phyloP scores from a whole-genome alignment of 2,329 filamentous ascomycete genomes.

The Claviceps humidiphila region DNA sequence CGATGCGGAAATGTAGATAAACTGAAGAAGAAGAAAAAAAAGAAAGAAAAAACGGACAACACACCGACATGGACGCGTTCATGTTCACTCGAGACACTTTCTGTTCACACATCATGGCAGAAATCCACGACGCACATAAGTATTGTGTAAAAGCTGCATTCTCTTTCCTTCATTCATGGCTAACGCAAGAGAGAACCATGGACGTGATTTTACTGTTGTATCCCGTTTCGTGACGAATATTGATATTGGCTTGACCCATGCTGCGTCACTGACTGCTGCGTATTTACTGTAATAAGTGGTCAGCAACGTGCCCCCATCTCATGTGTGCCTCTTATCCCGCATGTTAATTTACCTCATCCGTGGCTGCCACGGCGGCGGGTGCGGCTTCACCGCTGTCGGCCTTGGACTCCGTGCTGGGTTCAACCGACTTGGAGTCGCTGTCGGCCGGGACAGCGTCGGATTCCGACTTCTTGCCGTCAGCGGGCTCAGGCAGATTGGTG shows the following conservation, averaged over 20 bases:
- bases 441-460: slow-evolving; percentile 27
- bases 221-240: neutral
- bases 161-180: neutral
- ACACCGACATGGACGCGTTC: neutral
- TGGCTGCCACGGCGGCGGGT: neutral
- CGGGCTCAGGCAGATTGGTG: neutral
- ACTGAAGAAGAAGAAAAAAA: neutral
- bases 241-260: no score
- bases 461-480: slow-evolving; percentile 14
- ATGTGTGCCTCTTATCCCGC: neutral
- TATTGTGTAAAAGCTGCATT: neutral
- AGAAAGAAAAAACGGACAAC: neutral
- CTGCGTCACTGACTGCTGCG: no score
- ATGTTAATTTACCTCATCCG: slow-evolving; percentile 21
- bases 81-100: neutral
- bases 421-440: slow-evolving; percentile 6
- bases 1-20: neutral
- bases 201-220: neutral
- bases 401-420: slow-evolving; percentile 6
- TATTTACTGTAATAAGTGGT: neutral
- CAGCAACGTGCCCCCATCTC: neutral
- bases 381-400: slow-evolving; percentile 8
- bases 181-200: neutral
- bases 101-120: neutral
- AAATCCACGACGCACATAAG: neutral